A percentile compares a stretch with the other conserved stretches of the same genome.
phyloP scores from a whole-genome alignment of 208 protist genomes.

The Wallacemonas sp. region DNA sequence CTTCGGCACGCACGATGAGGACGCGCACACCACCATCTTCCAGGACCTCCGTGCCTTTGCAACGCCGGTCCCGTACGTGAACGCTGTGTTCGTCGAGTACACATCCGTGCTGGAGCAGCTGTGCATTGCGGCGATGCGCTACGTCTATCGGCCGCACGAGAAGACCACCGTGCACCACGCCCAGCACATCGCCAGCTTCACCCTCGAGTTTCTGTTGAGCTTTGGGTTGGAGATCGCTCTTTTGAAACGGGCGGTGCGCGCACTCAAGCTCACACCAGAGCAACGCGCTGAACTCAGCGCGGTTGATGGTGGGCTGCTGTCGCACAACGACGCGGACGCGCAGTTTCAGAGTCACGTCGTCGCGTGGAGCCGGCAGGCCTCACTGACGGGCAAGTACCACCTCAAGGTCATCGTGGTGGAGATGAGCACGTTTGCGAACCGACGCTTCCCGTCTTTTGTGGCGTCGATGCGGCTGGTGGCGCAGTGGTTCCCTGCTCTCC shows the following conservation, averaged over 20 bases:
- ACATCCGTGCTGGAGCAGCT: constrained; percentile 61
- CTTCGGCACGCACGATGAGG: neutral
- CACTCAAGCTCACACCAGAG: neutral
- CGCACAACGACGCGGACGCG: constrained; percentile 35
- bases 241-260: constrained; percentile 34
- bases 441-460: constrained; percentile 48
- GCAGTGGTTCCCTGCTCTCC: constrained; percentile 39
- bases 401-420: constrained; percentile 57
- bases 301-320: constrained; percentile 21
- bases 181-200: constrained; percentile 36
- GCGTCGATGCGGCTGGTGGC: constrained; percentile 32
- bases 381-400: constrained; percentile 48
- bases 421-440: constrained; percentile 67
- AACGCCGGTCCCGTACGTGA: constrained; percentile 68
- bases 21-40: constrained; percentile 34
- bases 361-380: constrained; percentile 52
- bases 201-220: constrained; percentile 61
- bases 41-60: constrained; percentile 53
- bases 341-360: constrained; percentile 53
- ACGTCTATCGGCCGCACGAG: constrained; percentile 54
- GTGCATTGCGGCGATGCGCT: constrained; percentile 74
- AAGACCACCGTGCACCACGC: constrained; percentile 52
- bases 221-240: constrained; percentile 67
- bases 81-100: constrained; percentile 66
- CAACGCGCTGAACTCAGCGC: constrained; percentile 3